These are phyloP conservation scores for Hyaloscypha variabilis DNA, from an alignment of 495 filamentous ascomycete genomes.

Conservation along the genomic window DNA sequence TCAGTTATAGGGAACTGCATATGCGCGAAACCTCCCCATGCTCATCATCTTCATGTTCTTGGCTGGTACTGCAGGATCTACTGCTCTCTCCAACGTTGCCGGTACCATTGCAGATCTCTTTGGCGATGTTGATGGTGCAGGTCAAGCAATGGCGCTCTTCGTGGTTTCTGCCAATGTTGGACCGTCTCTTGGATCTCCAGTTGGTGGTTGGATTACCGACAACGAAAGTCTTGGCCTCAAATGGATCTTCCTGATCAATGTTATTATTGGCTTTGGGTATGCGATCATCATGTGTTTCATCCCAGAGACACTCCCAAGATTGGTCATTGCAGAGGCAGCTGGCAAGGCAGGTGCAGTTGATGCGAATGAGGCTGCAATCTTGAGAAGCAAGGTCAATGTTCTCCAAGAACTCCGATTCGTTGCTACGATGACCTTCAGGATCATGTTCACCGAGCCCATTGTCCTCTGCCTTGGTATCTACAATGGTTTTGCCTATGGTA, in stretches of 20 bases:
- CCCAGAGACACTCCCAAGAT: slow-evolving; percentile 39
- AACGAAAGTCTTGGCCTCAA: slow-evolving; percentile 37
- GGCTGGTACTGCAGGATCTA: slow-evolving; percentile 39
- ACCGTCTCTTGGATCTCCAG: slow-evolving; percentile 38
- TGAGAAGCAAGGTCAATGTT: slow-evolving; percentile 34
- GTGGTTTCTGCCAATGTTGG: slow-evolving; percentile 40
- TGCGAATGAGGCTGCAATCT: slow-evolving; percentile 26
- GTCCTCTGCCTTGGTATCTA: slow-evolving; percentile 39
- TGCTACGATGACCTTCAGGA: slow-evolving; percentile 40
- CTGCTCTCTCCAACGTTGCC: slow-evolving; percentile 41
- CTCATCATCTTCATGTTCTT: slow-evolving; percentile 43
- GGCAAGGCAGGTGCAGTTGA: slow-evolving; percentile 30
- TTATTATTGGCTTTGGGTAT: slow-evolving; percentile 37
- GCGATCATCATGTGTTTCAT: slow-evolving; percentile 36
- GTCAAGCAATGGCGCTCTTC: slow-evolving; percentile 42
- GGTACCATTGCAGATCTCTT: slow-evolving; percentile 42
- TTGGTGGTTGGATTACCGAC: slow-evolving; percentile 38
- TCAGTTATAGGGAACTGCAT: slow-evolving; percentile 32
- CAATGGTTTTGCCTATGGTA: slow-evolving; percentile 41
- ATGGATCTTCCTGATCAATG: slow-evolving; percentile 43
- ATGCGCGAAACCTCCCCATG: slow-evolving; percentile 41
- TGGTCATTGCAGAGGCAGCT: slow-evolving; percentile 36
- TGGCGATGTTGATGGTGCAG: slow-evolving; percentile 38
- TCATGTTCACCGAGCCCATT: slow-evolving; percentile 42
- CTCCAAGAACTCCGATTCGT: slow-evolving; percentile 41